Evolutionary conservation across 805 yeast genomes (phyloP), one percentile per base, ranked within the genome.

Genomic region (Komagataella pastoris): DNA sequence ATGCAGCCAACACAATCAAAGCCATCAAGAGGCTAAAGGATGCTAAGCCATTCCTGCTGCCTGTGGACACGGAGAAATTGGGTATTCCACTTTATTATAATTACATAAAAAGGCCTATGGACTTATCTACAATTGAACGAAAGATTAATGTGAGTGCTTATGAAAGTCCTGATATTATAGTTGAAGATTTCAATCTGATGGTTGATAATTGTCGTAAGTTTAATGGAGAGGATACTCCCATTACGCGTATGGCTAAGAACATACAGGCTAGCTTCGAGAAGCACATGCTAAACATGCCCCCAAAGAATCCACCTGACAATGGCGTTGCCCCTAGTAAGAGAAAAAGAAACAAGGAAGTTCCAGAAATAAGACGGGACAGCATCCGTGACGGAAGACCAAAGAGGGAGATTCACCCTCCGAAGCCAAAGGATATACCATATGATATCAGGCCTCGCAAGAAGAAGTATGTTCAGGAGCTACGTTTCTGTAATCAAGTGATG

Each of bases 321-420:
- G 57, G 59, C 8, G 55, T 64, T 5, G 58, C 65, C 7, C 61
- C 60, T 21, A 54, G 57, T 24, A 63, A 65, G 23, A 63, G 65
- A 50, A 60, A 66, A 3, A 63, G 67, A 17, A 58, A 69, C 1
- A 70, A 72, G 0, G 84, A 81, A 14, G 73, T 78, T 18, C 86
- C 85, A 8, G 69, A 70, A n/a, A 76, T 84, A 49, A 77, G 95
- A 64, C 76, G 91, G 53, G 95, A 88, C 54, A 80, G 85, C 36
- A 80, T 83, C 21, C 62, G 66, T 24, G 65, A 58, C 45, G 93
- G 90, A 30, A 76, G 99, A 58, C 98, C 98, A 44, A 91, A 91
- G 67, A 80, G 99, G 58, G 93, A 88, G 58, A 88, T 93, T 49
- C 97, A 90, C 65, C 99, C 99, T 3, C 99, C 99, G 51, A 84